Evolutionary conservation across 371 early-diverging fungal species (phyloP).

Genomic region (Saksenaea vasiformis): DNA sequence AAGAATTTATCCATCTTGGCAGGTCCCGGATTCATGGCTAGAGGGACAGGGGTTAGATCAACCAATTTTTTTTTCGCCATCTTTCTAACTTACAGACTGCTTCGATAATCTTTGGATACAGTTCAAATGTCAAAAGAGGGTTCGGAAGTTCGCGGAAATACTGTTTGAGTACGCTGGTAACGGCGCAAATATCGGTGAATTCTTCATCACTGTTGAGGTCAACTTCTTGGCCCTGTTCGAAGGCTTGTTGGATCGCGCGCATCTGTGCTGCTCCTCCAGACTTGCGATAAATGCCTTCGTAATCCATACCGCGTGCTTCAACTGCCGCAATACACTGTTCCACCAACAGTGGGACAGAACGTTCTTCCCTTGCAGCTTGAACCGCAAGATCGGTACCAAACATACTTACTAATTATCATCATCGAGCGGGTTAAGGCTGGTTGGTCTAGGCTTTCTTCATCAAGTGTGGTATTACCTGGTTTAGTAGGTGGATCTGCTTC

Average conservation of each 20-base stretch:
- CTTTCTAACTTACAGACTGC: slow-evolving; percentile 38
- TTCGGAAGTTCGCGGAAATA: slow-evolving; percentile 87
- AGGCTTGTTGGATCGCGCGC: slow-evolving; percentile 47
- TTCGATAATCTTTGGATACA: slow-evolving; percentile 72
- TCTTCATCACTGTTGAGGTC: slow-evolving; percentile 42
- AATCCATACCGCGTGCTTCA: slow-evolving; percentile 57
- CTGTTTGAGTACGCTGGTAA: slow-evolving; percentile 87
- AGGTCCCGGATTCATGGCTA: slow-evolving; percentile 11
- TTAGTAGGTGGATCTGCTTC: background rate
- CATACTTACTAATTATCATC: slow-evolving; percentile 3
- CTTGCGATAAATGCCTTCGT: slow-evolving; percentile 86
- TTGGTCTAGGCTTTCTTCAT: background rate
- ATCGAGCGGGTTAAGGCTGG: background rate
- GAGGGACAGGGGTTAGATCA: background rate
- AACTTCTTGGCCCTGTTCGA: slow-evolving; percentile 40
- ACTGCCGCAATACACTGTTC: slow-evolving; percentile 73
- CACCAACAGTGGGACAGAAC: slow-evolving; percentile 67
- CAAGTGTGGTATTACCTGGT: background rate
- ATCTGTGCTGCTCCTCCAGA: slow-evolving; percentile 79
- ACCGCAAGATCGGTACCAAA: slow-evolving; percentile 21
- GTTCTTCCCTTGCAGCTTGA: slow-evolving; percentile 11
- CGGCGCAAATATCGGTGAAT: slow-evolving; percentile 55
- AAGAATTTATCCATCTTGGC: slow-evolving; percentile 10
- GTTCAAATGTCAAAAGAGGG: slow-evolving; percentile 78
- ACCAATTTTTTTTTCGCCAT: background rate